Percentiles rank a stretch among this genome's conserved stretches.
Conservation (phyloP, 2,329 filamentous ascomycete genomes). For the Hypoxylon sp. region DNA sequence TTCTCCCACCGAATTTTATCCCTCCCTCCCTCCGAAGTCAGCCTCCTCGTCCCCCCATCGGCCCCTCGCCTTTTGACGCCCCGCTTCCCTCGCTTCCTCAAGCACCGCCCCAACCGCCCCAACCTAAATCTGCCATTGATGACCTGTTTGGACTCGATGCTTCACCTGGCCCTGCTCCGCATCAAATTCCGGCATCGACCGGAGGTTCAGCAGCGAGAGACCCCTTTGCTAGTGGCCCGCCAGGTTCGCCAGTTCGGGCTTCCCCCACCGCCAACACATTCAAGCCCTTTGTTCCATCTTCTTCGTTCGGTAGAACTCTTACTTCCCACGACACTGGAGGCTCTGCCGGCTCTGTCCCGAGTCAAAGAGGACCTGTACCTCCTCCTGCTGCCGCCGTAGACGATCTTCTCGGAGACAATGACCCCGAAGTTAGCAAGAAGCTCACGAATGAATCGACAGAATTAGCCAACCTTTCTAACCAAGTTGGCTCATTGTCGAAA, state of each 20-base stretch:
- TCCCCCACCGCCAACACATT: slow-evolving; percentile 66
- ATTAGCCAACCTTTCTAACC: slow-evolving; percentile 93
- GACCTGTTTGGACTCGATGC: slow-evolving; percentile 94
- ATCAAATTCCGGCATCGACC: slow-evolving; percentile 72
- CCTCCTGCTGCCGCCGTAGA: slow-evolving; percentile 64
- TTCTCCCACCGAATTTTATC: slow-evolving; percentile 81
- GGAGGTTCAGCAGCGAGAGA: slow-evolving; percentile 74
- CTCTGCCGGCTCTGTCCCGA: slow-evolving; percentile 55
- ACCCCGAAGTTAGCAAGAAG: slow-evolving; percentile 87
- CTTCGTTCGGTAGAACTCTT: slow-evolving; percentile 87
- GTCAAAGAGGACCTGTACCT: slow-evolving; percentile 53
- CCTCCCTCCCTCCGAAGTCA: slow-evolving; percentile 84
- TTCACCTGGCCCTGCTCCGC: slow-evolving; percentile 61
- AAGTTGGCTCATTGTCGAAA: slow-evolving; percentile 87
- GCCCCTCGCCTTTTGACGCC: slow-evolving; percentile 62
- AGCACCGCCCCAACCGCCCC: slow-evolving; percentile 47
- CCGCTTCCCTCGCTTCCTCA: slow-evolving; percentile 43
- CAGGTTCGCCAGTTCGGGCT: slow-evolving; percentile 64
- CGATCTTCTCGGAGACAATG: slow-evolving; percentile 89
- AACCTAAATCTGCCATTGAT: slow-evolving; percentile 83
- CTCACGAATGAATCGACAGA: slow-evolving; percentile 90
- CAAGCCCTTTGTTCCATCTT: slow-evolving; percentile 92
- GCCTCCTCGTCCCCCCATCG: slow-evolving; percentile 57
- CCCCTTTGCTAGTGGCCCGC: slow-evolving; percentile 65
- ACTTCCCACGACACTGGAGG: slow-evolving; percentile 79